These are phyloP conservation scores for Discostella stelligeroides DNA, from an alignment of 108 stramenopile genomes.

Conservation along the genomic window DNA sequence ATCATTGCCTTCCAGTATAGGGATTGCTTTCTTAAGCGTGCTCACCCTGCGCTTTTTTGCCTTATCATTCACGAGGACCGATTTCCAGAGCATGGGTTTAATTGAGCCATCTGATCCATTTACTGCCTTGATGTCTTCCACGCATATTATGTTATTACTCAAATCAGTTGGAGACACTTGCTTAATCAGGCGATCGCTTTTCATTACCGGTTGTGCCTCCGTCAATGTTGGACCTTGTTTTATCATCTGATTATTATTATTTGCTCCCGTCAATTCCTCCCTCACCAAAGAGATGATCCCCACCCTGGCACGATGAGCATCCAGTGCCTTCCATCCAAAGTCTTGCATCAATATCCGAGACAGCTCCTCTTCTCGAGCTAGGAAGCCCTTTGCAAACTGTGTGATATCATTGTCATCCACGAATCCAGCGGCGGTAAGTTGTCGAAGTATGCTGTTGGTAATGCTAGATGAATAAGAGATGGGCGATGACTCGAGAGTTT, in stretches of 20 bases:
- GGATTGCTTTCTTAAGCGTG: not conserved
- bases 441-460: constrained; percentile 3
- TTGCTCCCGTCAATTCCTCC: not conserved
- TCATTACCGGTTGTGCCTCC: not conserved
- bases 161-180: not conserved
- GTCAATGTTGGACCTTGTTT: not conserved
- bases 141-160: not conserved
- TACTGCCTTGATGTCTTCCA: not conserved
- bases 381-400: constrained; percentile 30
- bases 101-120: not conserved
- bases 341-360: constrained; percentile 36
- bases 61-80: constrained; percentile 67
- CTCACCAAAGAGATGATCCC: constrained; percentile 28
- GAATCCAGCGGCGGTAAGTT: constrained; percentile 22
- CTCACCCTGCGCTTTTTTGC: constrained; percentile 50
- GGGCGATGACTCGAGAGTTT: constrained; percentile 11
- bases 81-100: constrained; percentile 41
- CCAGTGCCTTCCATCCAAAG: constrained; percentile 37
- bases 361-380: constrained; percentile 16
- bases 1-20: too few species aligned
- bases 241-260: not conserved
- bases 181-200: not conserved
- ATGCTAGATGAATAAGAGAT: constrained; percentile 17
- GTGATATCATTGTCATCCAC: constrained; percentile 31
- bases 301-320: constrained; percentile 46